phyloP scores from a whole-genome alignment of 2,329 filamentous ascomycete species.

The Madurella fahalii region DNA sequence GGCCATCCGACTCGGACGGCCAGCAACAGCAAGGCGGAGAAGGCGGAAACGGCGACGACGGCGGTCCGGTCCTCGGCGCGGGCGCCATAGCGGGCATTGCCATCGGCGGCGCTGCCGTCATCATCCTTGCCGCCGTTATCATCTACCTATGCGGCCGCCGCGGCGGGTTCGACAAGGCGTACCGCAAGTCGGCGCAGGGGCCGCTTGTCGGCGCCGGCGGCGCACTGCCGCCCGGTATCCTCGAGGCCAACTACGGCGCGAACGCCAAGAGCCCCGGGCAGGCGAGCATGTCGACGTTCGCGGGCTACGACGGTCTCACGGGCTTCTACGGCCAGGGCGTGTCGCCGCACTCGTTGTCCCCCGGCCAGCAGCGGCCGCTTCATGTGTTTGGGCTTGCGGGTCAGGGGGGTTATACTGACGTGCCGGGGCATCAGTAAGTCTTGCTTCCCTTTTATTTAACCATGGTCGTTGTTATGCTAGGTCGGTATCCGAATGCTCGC shows the following conservation, averaged over 20 bases:
- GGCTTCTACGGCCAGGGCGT: neutral
- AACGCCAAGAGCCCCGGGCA: constrained; percentile 34
- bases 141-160: constrained; percentile 46
- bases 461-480: too few relatives aligned
- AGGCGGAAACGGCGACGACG: constrained; percentile 1
- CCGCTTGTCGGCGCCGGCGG: constrained; percentile 10
- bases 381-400: neutral
- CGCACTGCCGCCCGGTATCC: constrained; percentile 19
- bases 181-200: constrained; percentile 28
- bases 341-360: neutral
- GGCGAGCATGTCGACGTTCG: constrained; percentile 27
- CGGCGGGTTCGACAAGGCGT: constrained; percentile 36
- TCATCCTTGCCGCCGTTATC: constrained; percentile 42
- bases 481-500: too few relatives aligned
- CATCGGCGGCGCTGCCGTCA: constrained; percentile 46
- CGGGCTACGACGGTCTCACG: constrained; percentile 17
- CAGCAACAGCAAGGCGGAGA: constrained; percentile 1
- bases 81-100: constrained; percentile 59
- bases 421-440: neutral
- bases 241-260: constrained; percentile 26
- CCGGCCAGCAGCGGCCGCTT: too few relatives aligned
- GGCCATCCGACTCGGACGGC: constrained; percentile 10
- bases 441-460: too few relatives aligned
- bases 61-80: constrained; percentile 21
- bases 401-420: neutral